phyloP scores from a whole-genome alignment of 208 protist species.

The Borovskyia barvae region DNA sequence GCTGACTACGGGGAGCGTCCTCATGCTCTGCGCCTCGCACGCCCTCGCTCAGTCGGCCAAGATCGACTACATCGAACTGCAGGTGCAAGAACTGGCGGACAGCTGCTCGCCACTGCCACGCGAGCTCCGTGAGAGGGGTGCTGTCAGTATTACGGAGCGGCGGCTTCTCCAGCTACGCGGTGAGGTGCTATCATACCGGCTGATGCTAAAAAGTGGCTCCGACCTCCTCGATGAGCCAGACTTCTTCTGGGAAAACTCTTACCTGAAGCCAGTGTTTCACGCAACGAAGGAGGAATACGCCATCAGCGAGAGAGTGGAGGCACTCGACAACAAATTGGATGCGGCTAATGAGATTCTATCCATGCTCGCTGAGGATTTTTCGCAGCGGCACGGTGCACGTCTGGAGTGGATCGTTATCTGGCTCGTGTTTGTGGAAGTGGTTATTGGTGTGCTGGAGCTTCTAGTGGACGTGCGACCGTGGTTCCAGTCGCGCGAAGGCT shows the following conservation, averaged over 20 bases:
- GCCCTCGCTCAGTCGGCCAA: slow-evolving; percentile 79
- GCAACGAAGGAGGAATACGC: slow-evolving; percentile 75
- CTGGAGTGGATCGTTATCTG: slow-evolving; percentile 88
- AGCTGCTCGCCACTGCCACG: slow-evolving; percentile 70
- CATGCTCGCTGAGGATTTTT: slow-evolving; percentile 77
- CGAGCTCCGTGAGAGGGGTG: slow-evolving; percentile 58
- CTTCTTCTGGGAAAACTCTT: slow-evolving; percentile 84
- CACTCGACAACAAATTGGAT: slow-evolving; percentile 76
- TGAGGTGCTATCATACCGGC: slow-evolving; percentile 69
- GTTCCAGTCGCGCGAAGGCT: slow-evolving; percentile 17
- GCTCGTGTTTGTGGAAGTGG: slow-evolving; percentile 77
- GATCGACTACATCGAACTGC: slow-evolving; percentile 79
- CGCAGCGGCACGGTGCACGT: slow-evolving; percentile 66
- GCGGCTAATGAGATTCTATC: slow-evolving; percentile 76
- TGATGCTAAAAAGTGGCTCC: slow-evolving; percentile 80
- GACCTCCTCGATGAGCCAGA: slow-evolving; percentile 81
- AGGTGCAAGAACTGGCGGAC: slow-evolving; percentile 66
- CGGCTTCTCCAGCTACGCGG: slow-evolving; percentile 65
- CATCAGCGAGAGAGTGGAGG: slow-evolving; percentile 59
- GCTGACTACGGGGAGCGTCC: slow-evolving; percentile 47
- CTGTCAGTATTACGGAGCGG: slow-evolving; percentile 60
- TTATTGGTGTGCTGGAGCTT: slow-evolving; percentile 75
- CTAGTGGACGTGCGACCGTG: slow-evolving; percentile 59
- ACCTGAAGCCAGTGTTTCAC: slow-evolving; percentile 77
- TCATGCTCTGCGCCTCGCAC: slow-evolving; percentile 73